These are phyloP conservation scores for Pseudopediastrum boryanum DNA, from an alignment of 139 green algal genomes.

Conservation along the genomic window DNA sequence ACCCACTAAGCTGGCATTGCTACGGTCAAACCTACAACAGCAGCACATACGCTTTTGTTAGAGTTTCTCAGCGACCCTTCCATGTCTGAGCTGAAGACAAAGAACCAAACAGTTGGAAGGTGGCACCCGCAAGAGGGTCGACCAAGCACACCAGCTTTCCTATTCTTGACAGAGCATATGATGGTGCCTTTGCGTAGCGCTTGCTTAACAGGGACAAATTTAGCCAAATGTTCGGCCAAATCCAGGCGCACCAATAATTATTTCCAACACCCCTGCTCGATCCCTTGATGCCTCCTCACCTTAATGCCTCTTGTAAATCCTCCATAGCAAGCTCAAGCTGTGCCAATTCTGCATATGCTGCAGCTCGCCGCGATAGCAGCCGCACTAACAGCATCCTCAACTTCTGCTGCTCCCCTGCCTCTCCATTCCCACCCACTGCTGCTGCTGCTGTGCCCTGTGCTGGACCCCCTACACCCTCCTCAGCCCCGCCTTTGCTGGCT, in stretches of 20 bases:
- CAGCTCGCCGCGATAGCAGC: conserved; percentile 30
- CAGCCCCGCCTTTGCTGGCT: not conserved
- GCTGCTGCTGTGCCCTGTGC: not conserved
- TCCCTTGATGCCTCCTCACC: conserved; percentile 1
- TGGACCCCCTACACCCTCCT: not conserved
- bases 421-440: not conserved
- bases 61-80: not conserved
- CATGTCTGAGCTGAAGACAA: not conserved
- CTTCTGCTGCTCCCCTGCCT: conserved; percentile 21
- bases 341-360: conserved; percentile 20
- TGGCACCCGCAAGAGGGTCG: not conserved
- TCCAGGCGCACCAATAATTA: not conserved
- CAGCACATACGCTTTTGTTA: not conserved
- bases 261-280: not conserved
- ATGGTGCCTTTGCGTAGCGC: not conserved
- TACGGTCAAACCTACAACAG: conserved; percentile 15
- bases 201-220: not conserved
- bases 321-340: conserved; percentile 20
- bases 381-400: conserved; percentile 37
- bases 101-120: not conserved
- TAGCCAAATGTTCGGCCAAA: not conserved
- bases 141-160: not conserved
- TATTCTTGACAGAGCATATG: not conserved
- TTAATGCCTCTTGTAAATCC: conserved; percentile 37
- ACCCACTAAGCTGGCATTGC: conserved; percentile 18